phyloP scores from a whole-genome alignment of 2,329 filamentous ascomycete genomes.

The Mollisia scopiformis region DNA sequence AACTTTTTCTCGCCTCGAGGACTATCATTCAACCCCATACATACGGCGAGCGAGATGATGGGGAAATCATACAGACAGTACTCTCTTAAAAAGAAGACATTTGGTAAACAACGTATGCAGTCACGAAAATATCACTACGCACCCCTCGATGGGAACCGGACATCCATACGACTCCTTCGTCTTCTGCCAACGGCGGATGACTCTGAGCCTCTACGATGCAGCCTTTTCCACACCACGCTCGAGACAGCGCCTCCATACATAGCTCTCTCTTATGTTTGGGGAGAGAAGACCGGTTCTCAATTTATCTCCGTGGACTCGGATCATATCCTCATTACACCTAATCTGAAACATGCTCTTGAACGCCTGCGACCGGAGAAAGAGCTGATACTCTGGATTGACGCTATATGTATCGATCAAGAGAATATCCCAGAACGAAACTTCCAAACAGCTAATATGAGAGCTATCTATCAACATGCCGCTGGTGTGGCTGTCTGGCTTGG shows the following conservation, averaged over 20 bases:
- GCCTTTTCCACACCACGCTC: slow-evolving; percentile 25
- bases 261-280: slow-evolving; percentile 34
- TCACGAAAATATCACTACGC: slow-evolving; percentile 20
- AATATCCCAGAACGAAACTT: slow-evolving; percentile 26
- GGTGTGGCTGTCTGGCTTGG: slow-evolving; percentile 30
- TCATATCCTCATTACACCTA: slow-evolving; percentile 20
- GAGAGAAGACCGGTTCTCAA: slow-evolving; percentile 1
- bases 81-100: neutral
- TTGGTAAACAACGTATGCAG: too few relatives aligned
- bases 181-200: neutral
- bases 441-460: slow-evolving; percentile 29
- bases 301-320: slow-evolving; percentile 20
- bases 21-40: neutral
- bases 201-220: slow-evolving; percentile 12
- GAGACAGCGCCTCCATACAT: slow-evolving; percentile 25
- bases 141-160: slow-evolving; percentile 12
- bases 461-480: slow-evolving; percentile 28
- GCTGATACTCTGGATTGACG: slow-evolving; percentile 30
- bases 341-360: slow-evolving; percentile 26
- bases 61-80: neutral
- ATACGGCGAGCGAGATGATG: neutral
- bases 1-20: too few relatives aligned
- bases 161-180: slow-evolving; percentile 21
- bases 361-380: slow-evolving; percentile 22
- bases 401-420: slow-evolving; percentile 31